phyloP scores from a whole-genome alignment of 345 rosid genomes.

The Euphorbia peplus region DNA sequence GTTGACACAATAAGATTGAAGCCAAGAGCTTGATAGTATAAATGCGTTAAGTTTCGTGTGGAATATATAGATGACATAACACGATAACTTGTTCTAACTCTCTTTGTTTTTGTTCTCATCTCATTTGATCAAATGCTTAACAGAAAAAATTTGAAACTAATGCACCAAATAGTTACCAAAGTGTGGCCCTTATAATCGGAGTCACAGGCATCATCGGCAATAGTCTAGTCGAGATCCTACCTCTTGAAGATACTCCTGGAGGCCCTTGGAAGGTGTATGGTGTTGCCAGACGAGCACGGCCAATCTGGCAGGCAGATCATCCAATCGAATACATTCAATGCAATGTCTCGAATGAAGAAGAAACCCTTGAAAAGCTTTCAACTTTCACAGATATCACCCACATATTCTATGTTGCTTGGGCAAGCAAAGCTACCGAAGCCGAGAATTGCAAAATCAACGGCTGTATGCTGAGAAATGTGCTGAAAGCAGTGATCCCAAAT shows the following conservation, averaged over 20 bases:
- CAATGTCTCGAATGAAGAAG: conserved; percentile 44
- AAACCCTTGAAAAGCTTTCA: conserved; percentile 52
- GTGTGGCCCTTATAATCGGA: conserved; percentile 69
- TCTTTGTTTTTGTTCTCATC: background rate
- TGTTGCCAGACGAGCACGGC: conserved; percentile 78
- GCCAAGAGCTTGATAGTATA: too few species aligned
- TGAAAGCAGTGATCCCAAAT: conserved; percentile 49
- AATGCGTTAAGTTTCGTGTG: too few species aligned
- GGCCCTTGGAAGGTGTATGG: conserved; percentile 73
- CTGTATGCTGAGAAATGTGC: conserved; percentile 61
- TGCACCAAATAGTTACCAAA: conserved; percentile 39
- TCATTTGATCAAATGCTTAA: background rate
- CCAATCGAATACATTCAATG: conserved; percentile 76
- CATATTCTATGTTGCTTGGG: conserved; percentile 70
- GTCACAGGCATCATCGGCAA: conserved; percentile 81
- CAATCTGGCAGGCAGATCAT: conserved; percentile 61
- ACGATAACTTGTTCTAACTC: too few species aligned
- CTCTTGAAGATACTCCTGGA: conserved; percentile 73
- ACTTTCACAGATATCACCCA: conserved; percentile 58
- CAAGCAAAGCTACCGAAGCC: conserved; percentile 36
- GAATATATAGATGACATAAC: too few species aligned
- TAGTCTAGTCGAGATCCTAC: conserved; percentile 79
- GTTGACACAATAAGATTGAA: too few species aligned
- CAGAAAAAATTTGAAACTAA: conserved; percentile 57
- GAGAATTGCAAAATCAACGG: conserved; percentile 58